phyloP scores from a whole-genome alignment of 345 rosid species.

The Brassica incana region DNA sequence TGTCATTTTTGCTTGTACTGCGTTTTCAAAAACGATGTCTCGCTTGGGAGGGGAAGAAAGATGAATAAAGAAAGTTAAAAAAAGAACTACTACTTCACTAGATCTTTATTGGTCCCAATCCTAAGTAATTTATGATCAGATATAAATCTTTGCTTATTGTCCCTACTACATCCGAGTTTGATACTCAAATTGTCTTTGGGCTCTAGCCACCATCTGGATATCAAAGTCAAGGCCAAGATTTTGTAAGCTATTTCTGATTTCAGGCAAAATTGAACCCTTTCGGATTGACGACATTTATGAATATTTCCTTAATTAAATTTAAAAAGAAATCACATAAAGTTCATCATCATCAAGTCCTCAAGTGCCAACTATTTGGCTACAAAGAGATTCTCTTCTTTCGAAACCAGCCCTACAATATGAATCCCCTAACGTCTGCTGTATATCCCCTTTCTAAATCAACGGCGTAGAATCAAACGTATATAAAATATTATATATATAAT shows the following conservation, averaged over 20 bases:
- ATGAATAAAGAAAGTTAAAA: too few relatives aligned
- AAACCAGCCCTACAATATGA: conserved; percentile 8
- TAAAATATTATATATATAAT: neutral
- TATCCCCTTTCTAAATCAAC: neutral
- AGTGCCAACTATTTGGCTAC: conserved; percentile 18
- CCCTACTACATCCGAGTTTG: neutral
- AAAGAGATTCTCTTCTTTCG: conserved; percentile 6
- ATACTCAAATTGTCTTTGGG: neutral
- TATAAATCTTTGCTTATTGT: neutral
- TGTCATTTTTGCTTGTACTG: too few relatives aligned
- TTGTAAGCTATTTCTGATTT: neutral
- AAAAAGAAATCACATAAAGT: neutral
- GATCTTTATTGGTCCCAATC: neutral
- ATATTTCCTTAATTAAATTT: neutral
- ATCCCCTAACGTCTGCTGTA: conserved; percentile 7
- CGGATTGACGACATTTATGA: neutral
- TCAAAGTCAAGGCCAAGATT: neutral
- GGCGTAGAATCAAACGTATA: neutral
- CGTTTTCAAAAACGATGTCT: too few relatives aligned
- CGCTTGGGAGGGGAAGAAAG: too few relatives aligned
- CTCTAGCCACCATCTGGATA: neutral
- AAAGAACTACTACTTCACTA: too few relatives aligned
- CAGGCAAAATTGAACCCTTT: neutral
- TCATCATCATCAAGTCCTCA: neutral
- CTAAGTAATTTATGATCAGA: neutral